Evolutionary conservation across 257 asterid genomes (phyloP).

Genomic region (Phtheirospermum japonicum): DNA sequence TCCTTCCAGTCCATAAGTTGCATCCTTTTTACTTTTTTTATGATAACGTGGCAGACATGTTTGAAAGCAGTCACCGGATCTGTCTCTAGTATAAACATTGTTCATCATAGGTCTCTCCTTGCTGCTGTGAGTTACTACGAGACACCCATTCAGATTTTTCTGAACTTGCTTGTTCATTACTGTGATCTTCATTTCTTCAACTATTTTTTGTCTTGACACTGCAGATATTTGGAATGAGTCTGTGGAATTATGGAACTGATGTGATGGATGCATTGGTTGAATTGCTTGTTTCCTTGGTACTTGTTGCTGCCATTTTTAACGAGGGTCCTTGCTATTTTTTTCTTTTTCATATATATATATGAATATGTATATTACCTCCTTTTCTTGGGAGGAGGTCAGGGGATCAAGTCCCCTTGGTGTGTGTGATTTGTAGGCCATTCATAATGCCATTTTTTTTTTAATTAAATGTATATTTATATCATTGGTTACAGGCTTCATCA

Average conservation of each 20-base stretch:
- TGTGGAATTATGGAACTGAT: constrained; percentile 80
- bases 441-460: no score
- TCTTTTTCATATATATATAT: background rate
- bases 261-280: constrained; percentile 83
- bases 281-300: constrained; percentile 70
- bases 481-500: constrained; percentile 63
- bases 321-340: constrained; percentile 4
- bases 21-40: constrained; percentile 15
- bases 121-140: constrained; percentile 54
- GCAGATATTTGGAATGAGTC: constrained; percentile 72
- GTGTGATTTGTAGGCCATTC: no score
- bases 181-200: constrained; percentile 4
- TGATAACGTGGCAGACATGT: constrained; percentile 53
- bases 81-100: constrained; percentile 58
- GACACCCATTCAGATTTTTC: background rate
- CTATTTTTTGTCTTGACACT: constrained; percentile 20
- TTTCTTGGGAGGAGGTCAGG: no score
- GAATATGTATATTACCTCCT: no score
- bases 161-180: background rate
- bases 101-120: constrained; percentile 67
- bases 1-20: constrained; percentile 8
- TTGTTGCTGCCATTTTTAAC: constrained; percentile 21
- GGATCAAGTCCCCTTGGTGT: no score
- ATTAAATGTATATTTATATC: background rate
- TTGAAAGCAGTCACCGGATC: constrained; percentile 76